Evolutionary conservation across 2,329 filamentous ascomycete species (phyloP).

Genomic region (Arthrobotrys sinensis): DNA sequence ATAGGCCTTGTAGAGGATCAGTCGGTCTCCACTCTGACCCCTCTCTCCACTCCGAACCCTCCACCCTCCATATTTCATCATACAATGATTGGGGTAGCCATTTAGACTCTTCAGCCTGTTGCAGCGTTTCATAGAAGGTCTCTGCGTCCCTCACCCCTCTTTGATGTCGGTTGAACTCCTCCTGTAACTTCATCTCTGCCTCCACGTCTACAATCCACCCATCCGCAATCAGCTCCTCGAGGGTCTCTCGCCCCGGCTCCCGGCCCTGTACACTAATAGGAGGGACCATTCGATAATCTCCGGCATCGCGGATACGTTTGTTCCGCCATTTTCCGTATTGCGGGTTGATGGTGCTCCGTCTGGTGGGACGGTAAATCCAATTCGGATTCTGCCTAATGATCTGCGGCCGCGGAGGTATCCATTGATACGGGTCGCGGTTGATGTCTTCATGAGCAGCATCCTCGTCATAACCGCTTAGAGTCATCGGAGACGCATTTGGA

Average conservation of each 20-base stretch:
- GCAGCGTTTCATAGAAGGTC: slow-evolving; percentile 14
- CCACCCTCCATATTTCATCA: neutral
- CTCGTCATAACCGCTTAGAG: neutral
- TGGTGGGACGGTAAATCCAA: slow-evolving; percentile 11
- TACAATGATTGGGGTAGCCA: neutral
- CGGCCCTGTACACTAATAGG: neutral
- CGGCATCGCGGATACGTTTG: slow-evolving; percentile 6
- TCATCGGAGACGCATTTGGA: neutral
- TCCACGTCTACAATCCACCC: slow-evolving; percentile 37
- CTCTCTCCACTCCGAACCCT: neutral
- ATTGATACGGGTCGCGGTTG: neutral
- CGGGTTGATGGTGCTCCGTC: neutral
- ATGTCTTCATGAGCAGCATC: neutral
- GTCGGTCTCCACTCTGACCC: too few species aligned
- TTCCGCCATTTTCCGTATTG: slow-evolving; percentile 31
- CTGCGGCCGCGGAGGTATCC: neutral
- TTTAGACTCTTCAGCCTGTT: neutral
- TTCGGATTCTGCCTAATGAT: neutral
- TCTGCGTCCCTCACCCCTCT: neutral
- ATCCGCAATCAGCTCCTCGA: slow-evolving; percentile 2
- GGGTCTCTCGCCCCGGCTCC: neutral
- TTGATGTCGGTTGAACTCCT: slow-evolving; percentile 2
- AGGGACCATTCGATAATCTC: slow-evolving; percentile 39
- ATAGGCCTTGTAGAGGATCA: neutral
- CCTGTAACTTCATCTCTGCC: slow-evolving; percentile 1